Conservation (phyloP, 1,284 basidiomycete genomes). For the Leccinum subfulvum region DNA sequence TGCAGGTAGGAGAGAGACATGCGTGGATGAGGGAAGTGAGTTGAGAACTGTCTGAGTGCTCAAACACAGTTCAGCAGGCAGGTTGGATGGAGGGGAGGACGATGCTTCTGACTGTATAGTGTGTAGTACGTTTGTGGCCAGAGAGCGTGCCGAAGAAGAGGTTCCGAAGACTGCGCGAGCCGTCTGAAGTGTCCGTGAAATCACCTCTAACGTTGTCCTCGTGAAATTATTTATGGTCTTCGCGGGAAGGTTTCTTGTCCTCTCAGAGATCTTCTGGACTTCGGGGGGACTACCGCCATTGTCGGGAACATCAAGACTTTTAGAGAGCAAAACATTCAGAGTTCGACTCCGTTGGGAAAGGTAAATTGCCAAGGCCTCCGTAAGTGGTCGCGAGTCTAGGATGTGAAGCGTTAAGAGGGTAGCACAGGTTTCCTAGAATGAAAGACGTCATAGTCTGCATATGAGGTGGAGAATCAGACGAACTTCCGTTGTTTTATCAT, state of each 20-base stretch:
- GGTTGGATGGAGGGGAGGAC: slow-evolving; percentile 21
- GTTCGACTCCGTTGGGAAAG: slow-evolving; percentile 72
- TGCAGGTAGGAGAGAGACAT: slow-evolving; percentile 63
- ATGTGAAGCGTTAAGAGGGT: slow-evolving; percentile 79
- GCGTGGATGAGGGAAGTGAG: slow-evolving; percentile 69
- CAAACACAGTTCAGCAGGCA: slow-evolving; percentile 57
- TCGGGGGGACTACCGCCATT: slow-evolving; percentile 33
- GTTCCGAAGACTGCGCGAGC: slow-evolving; percentile 54
- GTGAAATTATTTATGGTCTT: slow-evolving; percentile 47
- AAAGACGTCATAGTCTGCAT: not conserved
- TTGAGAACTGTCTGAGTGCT: slow-evolving; percentile 62
- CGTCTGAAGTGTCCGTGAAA: slow-evolving; percentile 55
- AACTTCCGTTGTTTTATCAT: slow-evolving; percentile 49
- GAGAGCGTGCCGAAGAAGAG: slow-evolving; percentile 36
- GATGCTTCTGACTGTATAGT: slow-evolving; percentile 54
- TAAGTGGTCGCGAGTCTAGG: slow-evolving; percentile 76
- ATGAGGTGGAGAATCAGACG: slow-evolving; percentile 14
- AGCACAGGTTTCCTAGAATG: slow-evolving; percentile 63
- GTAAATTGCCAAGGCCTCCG: slow-evolving; percentile 68
- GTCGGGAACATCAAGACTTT: slow-evolving; percentile 25
- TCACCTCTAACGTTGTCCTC: slow-evolving; percentile 48
- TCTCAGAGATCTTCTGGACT: slow-evolving; percentile 14
- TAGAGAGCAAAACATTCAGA: slow-evolving; percentile 50
- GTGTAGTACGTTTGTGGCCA: slow-evolving; percentile 54
- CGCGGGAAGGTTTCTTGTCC: slow-evolving; percentile 16